Conservation (phyloP, 192 early-diverging fungal genomes). For the Podila epigama region DNA sequence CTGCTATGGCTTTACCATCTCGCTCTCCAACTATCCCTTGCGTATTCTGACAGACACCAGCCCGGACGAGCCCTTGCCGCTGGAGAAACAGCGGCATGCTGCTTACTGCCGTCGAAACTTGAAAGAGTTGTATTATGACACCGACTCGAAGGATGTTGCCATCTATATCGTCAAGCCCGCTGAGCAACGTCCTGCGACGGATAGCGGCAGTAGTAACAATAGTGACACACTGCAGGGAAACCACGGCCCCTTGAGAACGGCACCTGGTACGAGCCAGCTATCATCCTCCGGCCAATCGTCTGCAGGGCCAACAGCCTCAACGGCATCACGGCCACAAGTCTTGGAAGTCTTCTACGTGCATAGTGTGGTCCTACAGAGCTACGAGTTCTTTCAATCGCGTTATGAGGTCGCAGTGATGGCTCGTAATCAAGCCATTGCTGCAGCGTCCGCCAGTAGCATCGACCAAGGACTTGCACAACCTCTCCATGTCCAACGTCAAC, state of each 20-base stretch:
- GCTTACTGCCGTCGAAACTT: slow-evolving; percentile 47
- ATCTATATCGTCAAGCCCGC: slow-evolving; percentile 6
- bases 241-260: not conserved
- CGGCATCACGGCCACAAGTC: not conserved
- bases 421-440: not conserved
- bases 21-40: slow-evolving; percentile 10
- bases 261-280: not conserved
- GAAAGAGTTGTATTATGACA: slow-evolving; percentile 39
- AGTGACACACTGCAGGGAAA: not conserved
- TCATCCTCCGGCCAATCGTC: not conserved
- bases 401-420: not conserved
- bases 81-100: slow-evolving; percentile 31
- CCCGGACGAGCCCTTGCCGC: slow-evolving; percentile 18
- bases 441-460: not conserved
- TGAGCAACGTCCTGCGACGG: no score
- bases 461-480: slow-evolving; percentile 42
- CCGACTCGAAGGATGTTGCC: slow-evolving; percentile 26
- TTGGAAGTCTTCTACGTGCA: slow-evolving; percentile 28
- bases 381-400: slow-evolving; percentile 21
- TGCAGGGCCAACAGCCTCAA: not conserved
- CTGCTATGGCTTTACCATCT: slow-evolving; percentile 36
- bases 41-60: not conserved
- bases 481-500: slow-evolving; percentile 8
- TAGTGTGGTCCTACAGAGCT: slow-evolving; percentile 30
- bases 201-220: no score